phyloP scores from a whole-genome alignment of 2,329 filamentous ascomycete genomes.

The Apiospora rasikravindrae region DNA sequence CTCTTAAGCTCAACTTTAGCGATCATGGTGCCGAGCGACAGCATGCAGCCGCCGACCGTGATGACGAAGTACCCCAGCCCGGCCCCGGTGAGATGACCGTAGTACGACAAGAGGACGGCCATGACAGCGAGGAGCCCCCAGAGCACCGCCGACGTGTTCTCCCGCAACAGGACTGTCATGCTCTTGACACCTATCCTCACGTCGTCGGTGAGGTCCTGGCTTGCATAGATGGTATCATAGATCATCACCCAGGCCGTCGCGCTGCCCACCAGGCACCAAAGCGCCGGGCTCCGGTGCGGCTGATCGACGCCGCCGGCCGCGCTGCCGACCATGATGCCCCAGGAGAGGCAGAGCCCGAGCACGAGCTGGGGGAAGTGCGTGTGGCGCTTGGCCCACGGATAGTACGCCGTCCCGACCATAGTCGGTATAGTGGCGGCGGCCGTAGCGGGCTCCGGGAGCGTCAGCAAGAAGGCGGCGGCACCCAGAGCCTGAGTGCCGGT shows the following conservation, averaged over 20 bases:
- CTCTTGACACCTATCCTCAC: constrained; percentile 54
- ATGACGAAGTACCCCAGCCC: constrained; percentile 31
- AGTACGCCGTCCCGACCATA: constrained; percentile 44
- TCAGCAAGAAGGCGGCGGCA: constrained; percentile 36
- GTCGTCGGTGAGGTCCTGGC: constrained; percentile 57
- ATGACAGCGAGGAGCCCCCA: neutral
- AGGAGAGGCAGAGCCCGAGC: constrained; percentile 55
- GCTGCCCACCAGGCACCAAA: neutral
- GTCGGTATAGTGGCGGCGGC: constrained; percentile 37
- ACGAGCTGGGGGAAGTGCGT: constrained; percentile 58
- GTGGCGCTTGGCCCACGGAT: constrained; percentile 57
- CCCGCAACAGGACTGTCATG: constrained; percentile 51
- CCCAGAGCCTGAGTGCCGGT: constrained; percentile 40
- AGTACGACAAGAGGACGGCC: constrained; percentile 6
- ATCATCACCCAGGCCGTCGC: constrained; percentile 7
- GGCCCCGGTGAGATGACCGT: constrained; percentile 24
- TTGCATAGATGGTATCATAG: constrained; percentile 32
- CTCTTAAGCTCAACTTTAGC: constrained; percentile 35
- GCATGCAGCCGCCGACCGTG: constrained; percentile 31
- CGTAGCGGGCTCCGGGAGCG: constrained; percentile 45
- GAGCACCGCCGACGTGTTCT: constrained; percentile 25
- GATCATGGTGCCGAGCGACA: constrained; percentile 36
- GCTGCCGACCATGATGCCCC: constrained; percentile 54
- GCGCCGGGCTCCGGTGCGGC: constrained; percentile 41
- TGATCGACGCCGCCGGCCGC: constrained; percentile 51